Conservation (phyloP, 2,329 filamentous ascomycete species). For the Aspergillus puulaauensis region DNA sequence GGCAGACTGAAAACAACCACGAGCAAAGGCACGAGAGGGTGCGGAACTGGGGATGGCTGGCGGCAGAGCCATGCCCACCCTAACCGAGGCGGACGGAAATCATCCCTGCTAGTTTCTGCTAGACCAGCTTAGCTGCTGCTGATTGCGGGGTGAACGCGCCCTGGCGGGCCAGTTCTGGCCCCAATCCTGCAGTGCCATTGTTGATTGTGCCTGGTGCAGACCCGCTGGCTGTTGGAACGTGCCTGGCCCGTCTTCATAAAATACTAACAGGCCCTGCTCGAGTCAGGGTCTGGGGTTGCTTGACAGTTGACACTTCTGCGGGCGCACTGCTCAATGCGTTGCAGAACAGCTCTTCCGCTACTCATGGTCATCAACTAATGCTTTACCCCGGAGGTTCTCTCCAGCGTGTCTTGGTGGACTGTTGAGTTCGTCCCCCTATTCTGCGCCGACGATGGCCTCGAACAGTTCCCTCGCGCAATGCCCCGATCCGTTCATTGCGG, state of each 20-base stretch:
- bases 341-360: neutral
- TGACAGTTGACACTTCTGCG: no score
- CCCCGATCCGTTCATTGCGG: conserved; percentile 6
- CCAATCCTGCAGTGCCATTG: neutral
- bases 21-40: neutral
- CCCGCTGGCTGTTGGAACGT: neutral
- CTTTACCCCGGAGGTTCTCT: neutral
- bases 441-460: neutral
- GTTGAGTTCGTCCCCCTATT: no score
- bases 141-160: neutral
- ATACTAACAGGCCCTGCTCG: neutral
- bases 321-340: neutral
- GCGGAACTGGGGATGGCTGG: neutral
- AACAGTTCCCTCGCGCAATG: conserved; percentile 2
- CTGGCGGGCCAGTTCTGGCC: neutral
- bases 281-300: neutral
- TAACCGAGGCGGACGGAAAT: neutral
- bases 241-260: neutral
- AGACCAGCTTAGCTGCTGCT: neutral
- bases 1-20: neutral
- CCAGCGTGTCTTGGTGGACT: neutral
- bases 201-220: no score
- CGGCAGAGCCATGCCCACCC: no score
- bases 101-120: neutral
- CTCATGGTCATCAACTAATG: neutral